Conservation (phyloP, 2,329 filamentous ascomycete species). For the Trichoderma harzianum region DNA sequence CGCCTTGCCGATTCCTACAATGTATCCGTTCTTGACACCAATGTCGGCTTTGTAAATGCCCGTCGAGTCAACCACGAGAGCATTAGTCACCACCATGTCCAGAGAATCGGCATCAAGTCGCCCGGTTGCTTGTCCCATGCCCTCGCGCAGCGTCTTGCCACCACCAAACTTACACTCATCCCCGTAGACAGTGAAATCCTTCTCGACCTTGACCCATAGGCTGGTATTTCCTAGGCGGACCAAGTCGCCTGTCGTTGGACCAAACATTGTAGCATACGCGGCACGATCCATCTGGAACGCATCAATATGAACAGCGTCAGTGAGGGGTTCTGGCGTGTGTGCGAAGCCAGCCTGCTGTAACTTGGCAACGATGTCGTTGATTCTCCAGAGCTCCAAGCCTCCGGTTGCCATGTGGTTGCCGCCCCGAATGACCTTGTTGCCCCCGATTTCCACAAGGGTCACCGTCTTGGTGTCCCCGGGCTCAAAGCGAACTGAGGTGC, state of each 20-base stretch:
- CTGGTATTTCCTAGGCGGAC: constrained; percentile 79
- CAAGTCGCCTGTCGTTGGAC: constrained; percentile 84
- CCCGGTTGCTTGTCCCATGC: constrained; percentile 90
- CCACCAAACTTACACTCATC: constrained; percentile 96
- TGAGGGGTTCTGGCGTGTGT: constrained; percentile 65
- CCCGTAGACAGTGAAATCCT: constrained; percentile 78
- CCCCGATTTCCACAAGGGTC: constrained; percentile 82
- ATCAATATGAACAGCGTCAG: constrained; percentile 52
- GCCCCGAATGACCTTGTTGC: constrained; percentile 73
- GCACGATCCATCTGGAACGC: constrained; percentile 70
- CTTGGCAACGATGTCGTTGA: constrained; percentile 62
- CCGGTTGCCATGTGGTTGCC: constrained; percentile 80
- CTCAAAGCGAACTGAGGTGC: constrained; percentile 90
- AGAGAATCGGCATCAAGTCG: constrained; percentile 67
- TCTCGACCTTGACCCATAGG: constrained; percentile 87
- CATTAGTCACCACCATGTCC: constrained; percentile 86
- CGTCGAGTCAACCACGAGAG: constrained; percentile 82
- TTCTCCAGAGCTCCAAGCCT: constrained; percentile 59
- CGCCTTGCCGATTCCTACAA: constrained; percentile 87
- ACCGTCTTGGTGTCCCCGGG: constrained; percentile 91
- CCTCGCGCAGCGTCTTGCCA: constrained; percentile 88
- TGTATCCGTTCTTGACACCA: constrained; percentile 82
- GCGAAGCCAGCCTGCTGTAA: constrained; percentile 73
- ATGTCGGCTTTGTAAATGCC: constrained; percentile 98
- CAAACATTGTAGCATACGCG: constrained; percentile 85